A percentile compares a stretch with the other conserved stretches of the same genome.
Evolutionary conservation across 306 rosid species (phyloP).

Genomic region (Ormosia semicastrata): DNA sequence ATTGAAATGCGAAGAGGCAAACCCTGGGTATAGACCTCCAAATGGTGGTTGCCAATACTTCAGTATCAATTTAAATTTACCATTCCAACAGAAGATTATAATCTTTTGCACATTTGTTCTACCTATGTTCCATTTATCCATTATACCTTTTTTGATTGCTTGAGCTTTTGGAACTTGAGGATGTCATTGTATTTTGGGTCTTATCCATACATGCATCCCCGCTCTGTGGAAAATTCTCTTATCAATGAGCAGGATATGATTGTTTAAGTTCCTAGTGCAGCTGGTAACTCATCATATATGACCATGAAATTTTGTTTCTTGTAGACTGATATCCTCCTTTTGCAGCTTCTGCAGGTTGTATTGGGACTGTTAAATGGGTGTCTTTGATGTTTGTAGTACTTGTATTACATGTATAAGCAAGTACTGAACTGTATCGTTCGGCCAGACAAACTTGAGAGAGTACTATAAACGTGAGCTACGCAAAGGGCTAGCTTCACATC

Average conservation of each 20-base stretch:
- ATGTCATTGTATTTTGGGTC: not conserved
- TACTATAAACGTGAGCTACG: conserved; percentile 47
- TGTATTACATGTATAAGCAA: conserved; percentile 44
- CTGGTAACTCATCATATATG: no score
- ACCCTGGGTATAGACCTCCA: not conserved
- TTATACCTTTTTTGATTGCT: not conserved
- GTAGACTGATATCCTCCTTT: conserved; percentile 6
- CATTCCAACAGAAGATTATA: not conserved
- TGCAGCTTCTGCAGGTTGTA: conserved; percentile 66
- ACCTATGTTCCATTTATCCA: not conserved
- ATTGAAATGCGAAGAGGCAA: not conserved
- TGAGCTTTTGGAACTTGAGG: not conserved
- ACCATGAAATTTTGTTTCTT: not conserved
- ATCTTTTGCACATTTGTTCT: no score
- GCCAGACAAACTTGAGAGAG: conserved; percentile 36
- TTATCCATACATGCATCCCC: not conserved
- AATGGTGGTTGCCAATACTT: not conserved
- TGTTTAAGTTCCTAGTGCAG: not conserved
- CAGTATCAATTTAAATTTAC: not conserved
- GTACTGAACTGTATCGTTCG: conserved; percentile 34
- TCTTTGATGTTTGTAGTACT: conserved; percentile 40
- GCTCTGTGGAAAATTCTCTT: not conserved
- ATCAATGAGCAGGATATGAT: not conserved
- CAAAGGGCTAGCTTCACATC: conserved; percentile 54
- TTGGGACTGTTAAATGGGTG: conserved; percentile 32